phyloP scores from a whole-genome alignment of 148 eudicot genomes.

The Diospyros lotus region DNA sequence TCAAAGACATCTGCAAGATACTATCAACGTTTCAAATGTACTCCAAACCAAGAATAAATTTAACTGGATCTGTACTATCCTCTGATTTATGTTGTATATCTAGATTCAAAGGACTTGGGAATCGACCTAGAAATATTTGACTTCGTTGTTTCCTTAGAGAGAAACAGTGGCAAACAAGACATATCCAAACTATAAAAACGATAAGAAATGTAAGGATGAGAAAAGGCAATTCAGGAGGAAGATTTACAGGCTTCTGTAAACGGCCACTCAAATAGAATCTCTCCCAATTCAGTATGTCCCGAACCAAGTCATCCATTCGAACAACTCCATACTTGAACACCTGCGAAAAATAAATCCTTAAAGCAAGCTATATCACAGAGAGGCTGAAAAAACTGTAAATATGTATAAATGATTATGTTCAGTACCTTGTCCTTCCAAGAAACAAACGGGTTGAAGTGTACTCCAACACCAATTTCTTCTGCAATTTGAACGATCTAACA shows the following conservation, averaged over 20 bases:
- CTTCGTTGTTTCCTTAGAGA: background rate
- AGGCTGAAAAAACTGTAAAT: background rate
- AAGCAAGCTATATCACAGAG: conserved; percentile 6
- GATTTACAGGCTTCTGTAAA: conserved; percentile 87
- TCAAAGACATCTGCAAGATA: too few relatives aligned
- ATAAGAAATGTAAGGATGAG: background rate
- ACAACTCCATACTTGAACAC: conserved; percentile 88
- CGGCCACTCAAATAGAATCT: conserved; percentile 86
- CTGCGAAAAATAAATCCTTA: conserved; percentile 31
- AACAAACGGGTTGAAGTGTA: conserved; percentile 92
- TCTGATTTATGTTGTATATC: too few relatives aligned
- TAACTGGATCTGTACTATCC: too few relatives aligned
- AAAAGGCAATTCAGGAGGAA: background rate
- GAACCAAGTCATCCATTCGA: conserved; percentile 69
- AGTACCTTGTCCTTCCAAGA: conserved; percentile 60
- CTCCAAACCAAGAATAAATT: too few relatives aligned
- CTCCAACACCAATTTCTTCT: conserved; percentile 76
- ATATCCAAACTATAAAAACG: background rate
- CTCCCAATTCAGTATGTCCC: conserved; percentile 74
- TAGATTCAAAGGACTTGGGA: background rate
- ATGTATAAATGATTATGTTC: background rate
- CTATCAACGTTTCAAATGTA: too few relatives aligned
- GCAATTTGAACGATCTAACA: conserved; percentile 64
- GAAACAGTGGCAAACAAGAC: background rate
- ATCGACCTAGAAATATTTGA: background rate